phyloP scores from a whole-genome alignment of 345 rosid genomes.

The Citrus maxima region DNA sequence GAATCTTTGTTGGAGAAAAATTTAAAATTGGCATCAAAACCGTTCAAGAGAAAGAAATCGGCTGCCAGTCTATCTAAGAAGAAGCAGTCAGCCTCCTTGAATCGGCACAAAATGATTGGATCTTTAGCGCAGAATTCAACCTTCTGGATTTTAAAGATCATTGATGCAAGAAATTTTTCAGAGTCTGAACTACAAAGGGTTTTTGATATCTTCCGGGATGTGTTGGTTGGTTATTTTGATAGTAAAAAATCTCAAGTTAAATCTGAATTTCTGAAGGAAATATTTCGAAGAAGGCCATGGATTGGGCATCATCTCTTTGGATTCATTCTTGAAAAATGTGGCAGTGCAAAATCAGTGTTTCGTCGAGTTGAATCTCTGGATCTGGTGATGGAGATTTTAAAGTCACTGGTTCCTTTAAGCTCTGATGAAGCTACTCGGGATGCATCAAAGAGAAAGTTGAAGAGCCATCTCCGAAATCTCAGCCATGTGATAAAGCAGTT shows the following conservation, averaged over 20 bases:
- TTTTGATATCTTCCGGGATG: slow-evolving; percentile 45
- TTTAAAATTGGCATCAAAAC: slow-evolving; percentile 80
- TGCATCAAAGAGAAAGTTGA: slow-evolving; percentile 54
- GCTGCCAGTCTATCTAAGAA: slow-evolving; percentile 54
- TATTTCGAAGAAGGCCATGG: slow-evolving; percentile 73
- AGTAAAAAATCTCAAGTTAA: slow-evolving; percentile 76
- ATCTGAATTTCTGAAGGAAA: slow-evolving; percentile 71
- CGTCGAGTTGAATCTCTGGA: slow-evolving; percentile 85
- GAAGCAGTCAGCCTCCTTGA: slow-evolving; percentile 68
- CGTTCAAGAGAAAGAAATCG: slow-evolving; percentile 82
- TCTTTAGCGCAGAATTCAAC: slow-evolving; percentile 77
- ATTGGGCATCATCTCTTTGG: slow-evolving; percentile 57
- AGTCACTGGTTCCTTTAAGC: slow-evolving; percentile 40
- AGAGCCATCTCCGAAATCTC: slow-evolving; percentile 43
- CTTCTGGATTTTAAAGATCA: slow-evolving; percentile 73
- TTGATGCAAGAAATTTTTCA: slow-evolving; percentile 55
- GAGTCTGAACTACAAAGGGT: slow-evolving; percentile 57
- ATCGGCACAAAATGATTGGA: slow-evolving; percentile 65
- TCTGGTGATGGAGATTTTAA: slow-evolving; percentile 63
- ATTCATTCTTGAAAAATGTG: slow-evolving; percentile 62
- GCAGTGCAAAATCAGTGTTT: slow-evolving; percentile 55
- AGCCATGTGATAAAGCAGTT: slow-evolving; percentile 51
- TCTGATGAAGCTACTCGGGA: slow-evolving; percentile 31
- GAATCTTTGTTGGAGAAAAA: slow-evolving; percentile 69
- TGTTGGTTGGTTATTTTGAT: slow-evolving; percentile 58